Base-by-base conservation (phyloP, 225 moss, liverwort and hornwort genomes). In the Neckera pumila region DNA sequence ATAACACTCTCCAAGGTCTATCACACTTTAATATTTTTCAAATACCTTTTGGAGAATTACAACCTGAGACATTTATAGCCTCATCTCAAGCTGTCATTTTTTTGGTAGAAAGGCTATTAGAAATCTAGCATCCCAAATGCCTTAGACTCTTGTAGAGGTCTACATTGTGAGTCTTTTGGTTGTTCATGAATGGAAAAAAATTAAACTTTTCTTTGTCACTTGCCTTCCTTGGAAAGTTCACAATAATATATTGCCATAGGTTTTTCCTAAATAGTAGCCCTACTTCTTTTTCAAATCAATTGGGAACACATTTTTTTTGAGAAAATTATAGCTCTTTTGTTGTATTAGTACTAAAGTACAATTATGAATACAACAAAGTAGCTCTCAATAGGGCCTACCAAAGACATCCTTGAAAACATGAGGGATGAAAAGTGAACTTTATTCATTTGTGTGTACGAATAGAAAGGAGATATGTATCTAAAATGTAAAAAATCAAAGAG, bases 281-380 rank as follows among this genome's bases (percentile, higher is more conserved):
- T 4, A 23, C n/a, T n/a, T 0, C 13, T 43, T 12, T 10, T 43
- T 3, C 5, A 26, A 42, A 71, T 42, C 28, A 72, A 27, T 28
- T 17, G 0, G 0, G 0, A 2, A 17, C 6, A 10, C 0, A 0
- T 1, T 10, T 0, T 43, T 42, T 8, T 43, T 26, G 43, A 5
- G 2, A 10, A 72, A 72, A 27, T 72, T 43, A 17, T 14, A 28
- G 3, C 4, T 70, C 3, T 26, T 70, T 40, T 8, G 0, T 42
- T 5, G 3, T 15, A 40, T 4, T 25, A 42, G 3, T 72, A 27
- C 0, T 9, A 0, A 2, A 27, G 1, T 0, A 0, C 0, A 72
- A 3, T 72, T 72, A 16, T 43, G 27, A 42, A 9, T 16, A 26
- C 9, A 8, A 42, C 0, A 0, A 43, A 43, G 6, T 0, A n/a